phyloP scores from a whole-genome alignment of 1,139 yeast species.

The Geotrichum bryndzae region DNA sequence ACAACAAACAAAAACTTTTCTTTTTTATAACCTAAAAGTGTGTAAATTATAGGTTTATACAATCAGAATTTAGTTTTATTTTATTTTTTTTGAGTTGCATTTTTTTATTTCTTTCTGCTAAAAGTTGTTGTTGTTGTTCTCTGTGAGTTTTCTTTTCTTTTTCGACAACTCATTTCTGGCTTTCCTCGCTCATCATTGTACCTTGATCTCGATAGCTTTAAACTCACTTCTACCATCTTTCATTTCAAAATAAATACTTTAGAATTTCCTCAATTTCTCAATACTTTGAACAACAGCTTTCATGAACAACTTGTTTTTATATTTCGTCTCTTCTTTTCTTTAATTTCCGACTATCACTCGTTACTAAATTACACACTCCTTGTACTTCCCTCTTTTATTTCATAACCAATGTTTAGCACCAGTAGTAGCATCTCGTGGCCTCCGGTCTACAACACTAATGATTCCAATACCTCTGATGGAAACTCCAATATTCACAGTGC shows the following conservation, averaged over 20 bases:
- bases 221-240: not conserved
- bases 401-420: not conserved
- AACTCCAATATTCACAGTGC: not conserved
- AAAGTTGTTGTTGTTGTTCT: not conserved
- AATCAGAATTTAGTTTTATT: too few species aligned
- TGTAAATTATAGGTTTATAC: not conserved
- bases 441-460: not conserved
- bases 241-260: not conserved
- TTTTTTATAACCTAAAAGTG: not conserved
- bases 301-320: not conserved
- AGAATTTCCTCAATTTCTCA: not conserved
- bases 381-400: not conserved
- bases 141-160: not conserved
- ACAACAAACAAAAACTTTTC: not conserved
- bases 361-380: not conserved
- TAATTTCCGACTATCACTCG: not conserved
- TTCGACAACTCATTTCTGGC: not conserved
- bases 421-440: not conserved
- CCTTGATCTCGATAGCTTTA: not conserved
- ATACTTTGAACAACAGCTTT: not conserved
- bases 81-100: not conserved
- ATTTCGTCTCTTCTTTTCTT: not conserved
- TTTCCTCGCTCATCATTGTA: not conserved
- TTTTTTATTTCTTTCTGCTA: not conserved
- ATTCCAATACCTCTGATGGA: not conserved